Percentiles rank a stretch among this genome's conserved stretches.
These are phyloP conservation scores for button mushroom (Agaricus bisporus) DNA, from an alignment of 768 basidiomycete genomes.

Conservation along the genomic window DNA sequence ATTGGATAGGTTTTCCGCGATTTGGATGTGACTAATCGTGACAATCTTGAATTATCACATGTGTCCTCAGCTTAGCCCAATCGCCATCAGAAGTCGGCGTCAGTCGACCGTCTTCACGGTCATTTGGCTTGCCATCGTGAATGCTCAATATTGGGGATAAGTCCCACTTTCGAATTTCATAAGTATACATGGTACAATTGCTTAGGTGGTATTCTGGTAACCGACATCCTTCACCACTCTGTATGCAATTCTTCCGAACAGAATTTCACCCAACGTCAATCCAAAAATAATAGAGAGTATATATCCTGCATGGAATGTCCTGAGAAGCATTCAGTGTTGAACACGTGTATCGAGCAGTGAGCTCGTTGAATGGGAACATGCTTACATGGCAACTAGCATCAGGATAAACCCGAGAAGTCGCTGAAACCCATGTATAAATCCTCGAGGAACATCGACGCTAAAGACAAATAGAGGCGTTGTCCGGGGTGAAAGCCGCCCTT, in stretches of 20 bases:
- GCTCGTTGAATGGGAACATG: background rate
- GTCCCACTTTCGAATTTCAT: too few species aligned
- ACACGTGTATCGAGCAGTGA: background rate
- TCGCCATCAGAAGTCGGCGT: too few species aligned
- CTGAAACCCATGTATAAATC: conserved; percentile 57
- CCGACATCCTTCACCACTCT: conserved; percentile 11
- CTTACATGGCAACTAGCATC: conserved; percentile 82
- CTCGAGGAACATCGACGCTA: conserved; percentile 66
- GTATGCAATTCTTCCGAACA: conserved; percentile 51
- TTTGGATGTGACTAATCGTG: too few species aligned
- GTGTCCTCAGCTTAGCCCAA: too few species aligned
- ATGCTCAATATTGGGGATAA: too few species aligned
- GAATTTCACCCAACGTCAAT: conserved; percentile 67
- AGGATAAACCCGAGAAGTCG: conserved; percentile 60
- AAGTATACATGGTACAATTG: background rate
- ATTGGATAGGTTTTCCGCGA: too few species aligned
- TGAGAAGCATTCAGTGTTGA: conserved; percentile 21
- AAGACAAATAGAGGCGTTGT: conserved; percentile 58
- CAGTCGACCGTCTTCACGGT: too few species aligned
- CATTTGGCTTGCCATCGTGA: too few species aligned
- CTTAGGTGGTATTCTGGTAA: conserved; percentile 8
- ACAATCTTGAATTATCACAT: too few species aligned
- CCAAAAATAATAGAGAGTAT: conserved; percentile 70
- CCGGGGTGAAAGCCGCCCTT: conserved; percentile 18
- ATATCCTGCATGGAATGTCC: conserved; percentile 81